Evolutionary conservation across 441 rosid genomes (phyloP).

Genomic region (Populus hybrid): DNA sequence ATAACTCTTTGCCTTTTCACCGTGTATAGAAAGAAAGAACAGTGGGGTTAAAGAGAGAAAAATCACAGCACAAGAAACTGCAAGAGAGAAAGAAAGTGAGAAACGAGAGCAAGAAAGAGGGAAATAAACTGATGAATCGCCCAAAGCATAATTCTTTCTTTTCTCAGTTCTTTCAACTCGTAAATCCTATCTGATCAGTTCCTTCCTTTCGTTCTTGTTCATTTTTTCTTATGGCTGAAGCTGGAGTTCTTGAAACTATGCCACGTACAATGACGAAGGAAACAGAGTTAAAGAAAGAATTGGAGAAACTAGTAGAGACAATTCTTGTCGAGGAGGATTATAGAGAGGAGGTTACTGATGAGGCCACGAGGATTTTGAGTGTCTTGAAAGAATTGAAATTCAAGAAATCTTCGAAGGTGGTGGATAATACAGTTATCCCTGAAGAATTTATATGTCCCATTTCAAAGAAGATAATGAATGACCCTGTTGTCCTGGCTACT

Average conservation of each 20-base stretch:
- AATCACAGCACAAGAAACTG: background rate
- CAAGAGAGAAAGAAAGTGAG: background rate
- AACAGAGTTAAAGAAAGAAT: slow-evolving; percentile 58
- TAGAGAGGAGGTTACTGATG: slow-evolving; percentile 45
- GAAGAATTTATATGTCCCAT: slow-evolving; percentile 76
- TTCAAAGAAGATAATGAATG: slow-evolving; percentile 72
- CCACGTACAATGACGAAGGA: slow-evolving; percentile 37
- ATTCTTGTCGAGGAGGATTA: slow-evolving; percentile 51
- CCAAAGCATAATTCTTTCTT: background rate
- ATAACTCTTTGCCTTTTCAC: background rate
- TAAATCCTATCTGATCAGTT: too few relatives aligned
- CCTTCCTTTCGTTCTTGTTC: background rate
- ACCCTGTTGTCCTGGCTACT: slow-evolving; percentile 79
- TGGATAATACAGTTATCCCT: slow-evolving; percentile 28
- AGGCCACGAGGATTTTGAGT: slow-evolving; percentile 43
- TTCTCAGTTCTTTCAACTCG: background rate
- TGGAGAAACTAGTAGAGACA: slow-evolving; percentile 27
- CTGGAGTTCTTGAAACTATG: slow-evolving; percentile 6
- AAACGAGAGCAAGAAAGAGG: slow-evolving; percentile 1
- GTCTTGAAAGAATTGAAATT: slow-evolving; percentile 44
- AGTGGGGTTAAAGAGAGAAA: background rate
- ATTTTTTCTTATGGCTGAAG: slow-evolving; percentile 5
- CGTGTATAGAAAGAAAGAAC: background rate
- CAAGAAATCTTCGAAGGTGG: slow-evolving; percentile 23
- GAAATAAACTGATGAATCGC: background rate